Percentiles rank a stretch among this genome's conserved stretches.
phyloP scores from a whole-genome alignment of 768 basidiomycete genomes.

The Mycena leptocephala region DNA sequence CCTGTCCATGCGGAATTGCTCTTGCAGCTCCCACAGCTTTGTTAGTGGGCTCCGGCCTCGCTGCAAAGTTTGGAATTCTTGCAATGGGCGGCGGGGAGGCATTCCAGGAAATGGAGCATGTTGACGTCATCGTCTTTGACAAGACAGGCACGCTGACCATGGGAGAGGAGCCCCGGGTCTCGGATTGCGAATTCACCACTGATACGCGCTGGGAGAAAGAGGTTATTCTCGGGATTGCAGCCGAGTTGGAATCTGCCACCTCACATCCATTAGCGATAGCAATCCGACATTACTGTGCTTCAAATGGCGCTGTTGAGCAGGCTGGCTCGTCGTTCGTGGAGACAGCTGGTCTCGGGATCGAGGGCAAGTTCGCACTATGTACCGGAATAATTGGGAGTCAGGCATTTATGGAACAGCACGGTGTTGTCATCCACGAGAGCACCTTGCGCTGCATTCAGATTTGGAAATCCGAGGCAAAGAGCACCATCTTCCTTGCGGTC shows the following conservation, averaged over 20 bases:
- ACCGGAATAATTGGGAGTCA: slow-evolving; percentile 81
- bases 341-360: slow-evolving; percentile 77
- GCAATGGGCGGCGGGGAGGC: slow-evolving; percentile 91
- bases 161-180: slow-evolving; percentile 76
- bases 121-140: slow-evolving; percentile 87
- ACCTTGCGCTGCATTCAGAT: slow-evolving; percentile 51
- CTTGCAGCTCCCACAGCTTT: slow-evolving; percentile 91
- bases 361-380: slow-evolving; percentile 62
- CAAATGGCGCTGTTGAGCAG: slow-evolving; percentile 47
- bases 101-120: slow-evolving; percentile 85
- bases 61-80: slow-evolving; percentile 85
- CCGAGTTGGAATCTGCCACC: slow-evolving; percentile 69
- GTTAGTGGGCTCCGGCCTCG: slow-evolving; percentile 86
- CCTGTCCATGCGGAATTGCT: slow-evolving; percentile 91
- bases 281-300: slow-evolving; percentile 65
- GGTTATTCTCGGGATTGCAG: slow-evolving; percentile 66
- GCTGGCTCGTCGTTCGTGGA: slow-evolving; percentile 66
- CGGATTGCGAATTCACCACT: slow-evolving; percentile 59
- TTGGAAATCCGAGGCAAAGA: slow-evolving; percentile 81
- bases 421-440: slow-evolving; percentile 50
- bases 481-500: slow-evolving; percentile 76
- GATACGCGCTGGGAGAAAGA: slow-evolving; percentile 50
- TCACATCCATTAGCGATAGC: slow-evolving; percentile 80
- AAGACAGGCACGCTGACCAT: slow-evolving; percentile 90
- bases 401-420: slow-evolving; percentile 71